Percentiles rank a stretch among this genome's conserved stretches.
Evolutionary conservation across 148 eudicot species (phyloP).

Genomic region (Cornus suecica): DNA sequence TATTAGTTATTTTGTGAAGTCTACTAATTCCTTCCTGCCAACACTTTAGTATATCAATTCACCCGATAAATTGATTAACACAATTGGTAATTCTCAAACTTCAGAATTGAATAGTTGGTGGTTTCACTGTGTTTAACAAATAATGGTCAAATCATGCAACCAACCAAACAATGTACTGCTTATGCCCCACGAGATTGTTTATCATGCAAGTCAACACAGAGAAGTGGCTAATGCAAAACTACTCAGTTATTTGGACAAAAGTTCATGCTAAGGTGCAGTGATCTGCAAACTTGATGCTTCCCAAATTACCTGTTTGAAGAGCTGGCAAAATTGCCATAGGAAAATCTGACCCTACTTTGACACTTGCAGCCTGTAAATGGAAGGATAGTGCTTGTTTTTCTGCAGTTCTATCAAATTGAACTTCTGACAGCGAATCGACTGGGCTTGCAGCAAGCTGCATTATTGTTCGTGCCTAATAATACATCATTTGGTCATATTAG

Average conservation of each 20-base stretch:
- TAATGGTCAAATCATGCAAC: neutral
- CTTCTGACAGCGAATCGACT: slow-evolving; percentile 43
- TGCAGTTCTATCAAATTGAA: slow-evolving; percentile 35
- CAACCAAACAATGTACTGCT: neutral
- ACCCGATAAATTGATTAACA: neutral
- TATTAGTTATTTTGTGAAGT: neutral
- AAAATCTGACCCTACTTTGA: slow-evolving; percentile 32
- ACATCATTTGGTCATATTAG: slow-evolving; percentile 24
- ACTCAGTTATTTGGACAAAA: neutral
- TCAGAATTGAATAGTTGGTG: neutral
- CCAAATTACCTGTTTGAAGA: slow-evolving; percentile 30
- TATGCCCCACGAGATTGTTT: neutral
- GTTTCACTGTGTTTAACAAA: neutral
- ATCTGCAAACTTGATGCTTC: neutral
- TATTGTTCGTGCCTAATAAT: slow-evolving; percentile 62
- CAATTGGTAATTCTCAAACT: neutral
- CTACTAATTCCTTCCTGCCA: neutral
- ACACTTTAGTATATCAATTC: neutral
- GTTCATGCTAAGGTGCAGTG: neutral
- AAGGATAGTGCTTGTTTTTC: slow-evolving; percentile 37
- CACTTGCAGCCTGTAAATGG: slow-evolving; percentile 39
- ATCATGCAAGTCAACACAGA: neutral
- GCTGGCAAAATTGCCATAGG: slow-evolving; percentile 20
- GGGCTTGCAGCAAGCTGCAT: slow-evolving; percentile 88
- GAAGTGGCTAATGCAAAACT: neutral